A percentile compares a stretch with the other conserved stretches of the same genome.
Conservation (phyloP, 2,329 filamentous ascomycete genomes). For the Cladosporium sp. region DNA sequence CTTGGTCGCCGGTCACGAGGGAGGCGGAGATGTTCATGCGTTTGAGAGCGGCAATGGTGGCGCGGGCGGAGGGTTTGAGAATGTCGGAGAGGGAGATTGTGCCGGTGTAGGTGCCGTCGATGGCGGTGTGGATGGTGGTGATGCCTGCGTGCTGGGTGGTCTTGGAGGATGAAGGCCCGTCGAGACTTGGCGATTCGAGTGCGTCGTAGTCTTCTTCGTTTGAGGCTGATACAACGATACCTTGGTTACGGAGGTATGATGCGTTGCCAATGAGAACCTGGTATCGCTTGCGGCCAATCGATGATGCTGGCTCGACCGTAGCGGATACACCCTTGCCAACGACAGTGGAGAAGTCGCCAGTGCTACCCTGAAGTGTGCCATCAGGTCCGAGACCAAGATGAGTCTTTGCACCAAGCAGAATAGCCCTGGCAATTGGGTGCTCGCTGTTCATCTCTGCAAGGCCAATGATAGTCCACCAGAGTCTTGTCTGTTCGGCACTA, state of each 20-base stretch:
- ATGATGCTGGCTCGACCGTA: constrained; percentile 69
- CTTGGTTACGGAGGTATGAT: constrained; percentile 67
- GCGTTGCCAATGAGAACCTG: constrained; percentile 80
- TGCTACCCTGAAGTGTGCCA: constrained; percentile 71
- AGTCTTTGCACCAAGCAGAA: constrained; percentile 68
- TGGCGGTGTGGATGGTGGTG: constrained; percentile 87
- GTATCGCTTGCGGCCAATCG: constrained; percentile 66
- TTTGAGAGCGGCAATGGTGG: constrained; percentile 75
- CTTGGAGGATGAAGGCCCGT: constrained; percentile 30
- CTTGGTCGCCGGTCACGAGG: constrained; percentile 91
- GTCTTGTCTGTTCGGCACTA: constrained; percentile 61
- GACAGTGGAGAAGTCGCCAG: constrained; percentile 77
- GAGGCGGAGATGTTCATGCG: constrained; percentile 82
- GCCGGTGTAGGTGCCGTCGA: constrained; percentile 76
- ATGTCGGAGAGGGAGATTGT: constrained; percentile 82
- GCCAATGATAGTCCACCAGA: constrained; percentile 96
- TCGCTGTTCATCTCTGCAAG: constrained; percentile 95
- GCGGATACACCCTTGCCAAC: constrained; percentile 85
- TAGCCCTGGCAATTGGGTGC: constrained; percentile 90
- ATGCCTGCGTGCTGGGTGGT: constrained; percentile 59
- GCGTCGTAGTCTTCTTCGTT: constrained; percentile 51
- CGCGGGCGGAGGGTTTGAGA: constrained; percentile 81
- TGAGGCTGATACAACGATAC: constrained; percentile 57
- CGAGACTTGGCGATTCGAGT: constrained; percentile 34
- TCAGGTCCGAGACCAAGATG: constrained; percentile 70